A percentile compares a stretch with the other conserved stretches of the same genome.
Evolutionary conservation across 345 rosid genomes (phyloP).

Genomic region (Corchorus capsularis): DNA sequence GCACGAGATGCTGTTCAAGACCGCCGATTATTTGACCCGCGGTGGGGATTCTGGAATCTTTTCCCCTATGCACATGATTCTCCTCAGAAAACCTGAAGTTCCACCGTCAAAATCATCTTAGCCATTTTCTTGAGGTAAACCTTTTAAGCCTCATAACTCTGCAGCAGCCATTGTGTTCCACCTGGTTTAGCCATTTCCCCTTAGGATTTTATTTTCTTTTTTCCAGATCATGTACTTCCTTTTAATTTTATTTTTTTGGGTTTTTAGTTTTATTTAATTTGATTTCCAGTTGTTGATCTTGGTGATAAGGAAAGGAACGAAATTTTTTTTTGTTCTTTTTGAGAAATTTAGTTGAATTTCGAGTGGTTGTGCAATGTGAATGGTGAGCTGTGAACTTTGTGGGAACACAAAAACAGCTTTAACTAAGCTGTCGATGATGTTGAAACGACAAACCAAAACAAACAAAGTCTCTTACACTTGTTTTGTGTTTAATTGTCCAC

Average conservation of each 20-base stretch:
- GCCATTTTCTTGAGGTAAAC: conserved; percentile 19
- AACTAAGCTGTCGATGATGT: neutral
- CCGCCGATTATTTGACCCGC: conserved; percentile 75
- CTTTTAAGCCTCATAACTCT: neutral
- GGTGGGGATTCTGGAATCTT: conserved; percentile 94
- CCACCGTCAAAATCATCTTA: conserved; percentile 32
- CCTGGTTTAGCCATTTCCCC: neutral
- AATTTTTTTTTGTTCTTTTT: neutral
- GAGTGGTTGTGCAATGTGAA: neutral
- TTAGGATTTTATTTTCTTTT: neutral
- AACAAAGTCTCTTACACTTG: neutral
- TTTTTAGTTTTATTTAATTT: conserved; percentile 25
- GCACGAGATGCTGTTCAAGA: conserved; percentile 86
- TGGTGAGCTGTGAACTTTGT: neutral
- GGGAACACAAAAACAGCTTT: neutral
- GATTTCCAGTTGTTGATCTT: conserved; percentile 9
- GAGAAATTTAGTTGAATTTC: neutral
- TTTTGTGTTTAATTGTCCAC: too few relatives aligned
- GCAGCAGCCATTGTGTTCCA: conserved; percentile 11
- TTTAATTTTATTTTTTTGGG: neutral
- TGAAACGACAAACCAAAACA: neutral
- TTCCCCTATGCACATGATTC: conserved; percentile 94
- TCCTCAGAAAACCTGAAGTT: conserved; percentile 74
- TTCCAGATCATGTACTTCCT: conserved; percentile 17
- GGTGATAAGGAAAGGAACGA: neutral